Base-by-base conservation (phyloP, 352 stramenopile species). In the Achlya hypogyna region DNA sequence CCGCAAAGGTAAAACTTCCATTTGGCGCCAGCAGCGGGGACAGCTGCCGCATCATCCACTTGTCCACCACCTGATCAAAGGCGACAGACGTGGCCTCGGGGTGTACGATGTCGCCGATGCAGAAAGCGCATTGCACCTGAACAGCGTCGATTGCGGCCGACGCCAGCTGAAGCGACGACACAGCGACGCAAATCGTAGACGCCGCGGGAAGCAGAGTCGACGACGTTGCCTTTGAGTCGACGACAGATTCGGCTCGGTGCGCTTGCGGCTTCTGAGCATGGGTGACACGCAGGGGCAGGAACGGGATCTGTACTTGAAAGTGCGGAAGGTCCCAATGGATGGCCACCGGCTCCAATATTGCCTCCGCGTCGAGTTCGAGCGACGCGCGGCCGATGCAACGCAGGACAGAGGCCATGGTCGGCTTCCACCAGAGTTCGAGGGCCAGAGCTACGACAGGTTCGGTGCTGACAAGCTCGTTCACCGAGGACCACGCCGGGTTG, bases 141-240 rank as follows among this genome's bases (percentile, higher is more conserved):
- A 56, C 49, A 56, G 12, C 18, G 25, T 12, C 2, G 10, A 38
- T 16, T 12, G 31, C 14, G 12, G 31, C 31, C 14, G 49, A 56
- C 1, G 49, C 49, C 12, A 56, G 49, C 31, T 67, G 20, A 6
- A 67, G 29, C 8, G 42, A 67, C 3, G 40, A 27, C 20, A 67
- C 43, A 5, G 35, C n/a, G 5, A 40, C 27, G 20, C 40, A 45
- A 20, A 67, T 59, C n/a, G 25, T 60, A 20, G 60, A 25, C 16
- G 60, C 59, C 6, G 60, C 60, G 4, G 60, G 60, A 0, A 67
- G 60, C 16, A 58, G n/a, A 22, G 35, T 67, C 10, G 42, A 64
- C 5, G 20, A 35, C 18, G 32, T 56, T 16, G 40, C 14, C 23
- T 28, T 59, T 6, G 32, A 8, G 3, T 45, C 43, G 23, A 31